Evolutionary conservation across 2,329 filamentous ascomycete species (phyloP), one percentile per base, ranked within the genome.

Genomic region (Xylariaceae sp.): DNA sequence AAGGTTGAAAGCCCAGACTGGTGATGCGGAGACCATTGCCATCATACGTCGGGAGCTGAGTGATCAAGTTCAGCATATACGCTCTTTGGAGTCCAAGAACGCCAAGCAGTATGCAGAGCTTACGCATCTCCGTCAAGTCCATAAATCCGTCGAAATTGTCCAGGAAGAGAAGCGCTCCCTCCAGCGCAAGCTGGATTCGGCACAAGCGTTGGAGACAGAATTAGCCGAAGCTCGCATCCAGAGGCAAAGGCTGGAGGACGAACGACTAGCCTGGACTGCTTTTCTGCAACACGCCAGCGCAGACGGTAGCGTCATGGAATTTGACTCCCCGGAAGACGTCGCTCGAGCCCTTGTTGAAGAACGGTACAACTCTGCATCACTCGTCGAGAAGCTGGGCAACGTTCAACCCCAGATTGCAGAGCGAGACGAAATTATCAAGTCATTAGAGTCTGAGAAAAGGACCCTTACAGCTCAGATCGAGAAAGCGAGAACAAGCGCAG

Each of bases 111-210:
- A 82, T 12, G 70, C 78, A 0, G 92, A 99, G 65, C 72, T 99
- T 33, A 89, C 87, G 59, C 86, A 90, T 58, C 77, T 95, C 35
- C 85, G 90, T 12, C 87, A 90, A 58, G 72, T 86, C 3, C 85
- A 90, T 66, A 92, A 89, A 69, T 89, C 88, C n/a, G 85, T 96
- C 1, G 89, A 96, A 63, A 81, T 99, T 2, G 87, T 97, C 0
- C 90, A 99, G 65, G 94, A 99, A 67, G 90, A 99, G 72, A 97
- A 97, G 74, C 79, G 89, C 54, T 82, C 83, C 0, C 72, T 99
- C 18, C 86, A 94, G 66, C 83, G 85, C 31, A 89, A 84, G 62
- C 67, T 99, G 1, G 83, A 89, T 52, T 75, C 86, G 35, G 86
- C 92, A 68, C 83, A 89, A 49, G 76, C 81, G 11, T 63, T 96